phyloP scores from a whole-genome alignment of 2,329 filamentous ascomycete species.

The Dactylellina haptotyla region DNA sequence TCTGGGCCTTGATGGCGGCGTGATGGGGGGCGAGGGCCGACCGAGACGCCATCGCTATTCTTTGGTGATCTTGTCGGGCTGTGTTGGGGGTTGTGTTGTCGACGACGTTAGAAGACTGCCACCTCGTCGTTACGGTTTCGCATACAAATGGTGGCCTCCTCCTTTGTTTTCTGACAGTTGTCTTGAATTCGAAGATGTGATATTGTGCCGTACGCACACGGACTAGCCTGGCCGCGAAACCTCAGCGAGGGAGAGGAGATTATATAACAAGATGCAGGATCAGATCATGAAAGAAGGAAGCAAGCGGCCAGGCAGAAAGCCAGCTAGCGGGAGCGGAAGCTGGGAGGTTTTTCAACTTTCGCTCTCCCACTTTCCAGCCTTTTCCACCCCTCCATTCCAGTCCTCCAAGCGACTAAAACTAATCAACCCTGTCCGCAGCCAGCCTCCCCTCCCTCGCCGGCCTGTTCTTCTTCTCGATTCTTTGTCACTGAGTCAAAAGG shows the following conservation, averaged over 20 bases:
- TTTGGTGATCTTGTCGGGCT: too few species aligned
- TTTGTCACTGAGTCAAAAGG: conserved; percentile 48
- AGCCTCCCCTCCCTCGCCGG: too few species aligned
- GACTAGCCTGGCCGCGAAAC: conserved; percentile 13
- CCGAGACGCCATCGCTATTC: conserved; percentile 50
- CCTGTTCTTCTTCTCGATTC: too few species aligned
- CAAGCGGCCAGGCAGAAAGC: not conserved
- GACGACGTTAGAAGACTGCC: conserved; percentile 2
- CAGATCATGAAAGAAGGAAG: conserved; percentile 34
- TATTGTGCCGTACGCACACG: conserved; percentile 10
- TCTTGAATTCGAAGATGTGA: conserved; percentile 7
- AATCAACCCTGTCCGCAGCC: too few species aligned
- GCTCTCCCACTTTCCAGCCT: conserved; percentile 17
- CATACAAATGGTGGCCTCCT: conserved; percentile 3
- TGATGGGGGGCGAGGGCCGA: conserved; percentile 53
- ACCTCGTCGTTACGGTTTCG: not conserved
- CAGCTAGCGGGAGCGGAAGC: conserved; percentile 25
- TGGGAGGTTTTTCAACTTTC: conserved; percentile 30
- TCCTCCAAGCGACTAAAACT: not conserved
- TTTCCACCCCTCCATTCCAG: conserved; percentile 9
- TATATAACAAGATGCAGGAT: conserved; percentile 22
- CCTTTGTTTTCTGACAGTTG: not conserved
- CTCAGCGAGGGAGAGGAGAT: conserved; percentile 13
- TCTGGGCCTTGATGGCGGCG: conserved; percentile 52
- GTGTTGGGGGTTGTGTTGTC: conserved; percentile 22